phyloP scores from a whole-genome alignment of 1,139 yeast species.

The Keqinozyma sinolaborantium region DNA sequence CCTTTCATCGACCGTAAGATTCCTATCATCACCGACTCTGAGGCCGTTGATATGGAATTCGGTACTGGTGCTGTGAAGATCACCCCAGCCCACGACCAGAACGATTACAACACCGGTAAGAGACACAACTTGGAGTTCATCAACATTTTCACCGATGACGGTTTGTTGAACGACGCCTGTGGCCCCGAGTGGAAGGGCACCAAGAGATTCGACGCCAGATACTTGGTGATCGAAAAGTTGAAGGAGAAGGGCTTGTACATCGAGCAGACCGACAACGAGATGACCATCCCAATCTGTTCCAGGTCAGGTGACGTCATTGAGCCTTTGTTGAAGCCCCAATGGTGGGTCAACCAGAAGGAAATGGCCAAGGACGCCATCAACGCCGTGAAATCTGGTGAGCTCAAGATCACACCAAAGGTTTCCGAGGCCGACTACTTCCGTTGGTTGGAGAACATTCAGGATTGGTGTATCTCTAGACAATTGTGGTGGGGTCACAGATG shows the following conservation, averaged over 20 bases:
- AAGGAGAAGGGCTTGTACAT: constrained; percentile 70
- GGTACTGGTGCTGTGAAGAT: constrained; percentile 99
- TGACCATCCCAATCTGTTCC: constrained; percentile 90
- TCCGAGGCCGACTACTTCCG: constrained; percentile 92
- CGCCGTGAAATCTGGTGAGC: constrained; percentile 80
- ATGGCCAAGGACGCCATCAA: constrained; percentile 88
- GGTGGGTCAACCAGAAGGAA: constrained; percentile 95
- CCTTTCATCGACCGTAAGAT: constrained; percentile 84
- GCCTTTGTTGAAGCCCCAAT: constrained; percentile 95
- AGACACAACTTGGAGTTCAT: constrained; percentile 86
- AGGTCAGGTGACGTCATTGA: constrained; percentile 97
- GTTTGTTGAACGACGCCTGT: constrained; percentile 84
- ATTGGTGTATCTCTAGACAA: constrained; percentile 99
- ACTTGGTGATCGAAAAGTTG: constrained; percentile 75
- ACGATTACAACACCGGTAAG: constrained; percentile 95
- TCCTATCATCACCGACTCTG: constrained; percentile 86
- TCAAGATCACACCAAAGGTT: constrained; percentile 80
- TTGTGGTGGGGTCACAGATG: constrained; percentile 99
- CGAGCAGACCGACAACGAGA: constrained; percentile 90
- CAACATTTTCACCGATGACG: constrained; percentile 90
- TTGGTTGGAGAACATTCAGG: constrained; percentile 96
- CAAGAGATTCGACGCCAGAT: constrained; percentile 94
- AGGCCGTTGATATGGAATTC: constrained; percentile 97
- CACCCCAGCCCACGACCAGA: constrained; percentile 97
- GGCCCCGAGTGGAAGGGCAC: constrained; percentile 85